These are phyloP conservation scores for Ettlia oleoabundans DNA, from an alignment of 139 green algal genomes.

Conservation along the genomic window DNA sequence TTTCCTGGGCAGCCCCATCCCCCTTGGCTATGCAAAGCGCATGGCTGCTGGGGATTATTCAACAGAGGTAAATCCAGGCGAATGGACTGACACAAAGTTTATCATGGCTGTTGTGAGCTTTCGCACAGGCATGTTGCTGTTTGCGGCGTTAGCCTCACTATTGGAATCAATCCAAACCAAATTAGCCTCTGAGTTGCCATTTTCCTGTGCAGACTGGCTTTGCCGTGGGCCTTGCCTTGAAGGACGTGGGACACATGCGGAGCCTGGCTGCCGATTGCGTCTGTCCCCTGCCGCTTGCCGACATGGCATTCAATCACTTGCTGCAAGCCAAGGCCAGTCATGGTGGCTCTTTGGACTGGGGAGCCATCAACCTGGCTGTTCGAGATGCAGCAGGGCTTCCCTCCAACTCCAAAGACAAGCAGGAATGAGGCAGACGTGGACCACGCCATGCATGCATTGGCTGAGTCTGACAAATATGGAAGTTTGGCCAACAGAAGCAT, in stretches of 20 bases:
- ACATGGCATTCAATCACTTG: constrained; percentile 25
- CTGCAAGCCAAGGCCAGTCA: constrained; percentile 30
- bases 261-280: background rate
- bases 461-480: too few species aligned
- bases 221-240: constrained; percentile 37
- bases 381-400: constrained; percentile 32
- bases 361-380: constrained; percentile 27
- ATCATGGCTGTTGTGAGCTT: background rate
- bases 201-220: constrained; percentile 30
- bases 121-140: background rate
- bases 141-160: too few species aligned
- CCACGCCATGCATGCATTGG: too few species aligned
- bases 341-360: constrained; percentile 35
- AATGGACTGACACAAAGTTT: background rate
- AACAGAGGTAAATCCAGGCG: background rate
- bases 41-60: constrained; percentile 22
- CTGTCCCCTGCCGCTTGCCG: constrained; percentile 38
- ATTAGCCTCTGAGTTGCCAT: too few species aligned
- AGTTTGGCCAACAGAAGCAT: too few species aligned
- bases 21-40: constrained; percentile 30
- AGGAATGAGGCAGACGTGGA: background rate
- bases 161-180: too few species aligned
- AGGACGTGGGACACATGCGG: constrained; percentile 42
- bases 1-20: constrained; percentile 21
- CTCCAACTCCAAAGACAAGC: constrained; percentile 11